Conservation (phyloP, 148 eudicot species). For the Selenicereus undatus region DNA sequence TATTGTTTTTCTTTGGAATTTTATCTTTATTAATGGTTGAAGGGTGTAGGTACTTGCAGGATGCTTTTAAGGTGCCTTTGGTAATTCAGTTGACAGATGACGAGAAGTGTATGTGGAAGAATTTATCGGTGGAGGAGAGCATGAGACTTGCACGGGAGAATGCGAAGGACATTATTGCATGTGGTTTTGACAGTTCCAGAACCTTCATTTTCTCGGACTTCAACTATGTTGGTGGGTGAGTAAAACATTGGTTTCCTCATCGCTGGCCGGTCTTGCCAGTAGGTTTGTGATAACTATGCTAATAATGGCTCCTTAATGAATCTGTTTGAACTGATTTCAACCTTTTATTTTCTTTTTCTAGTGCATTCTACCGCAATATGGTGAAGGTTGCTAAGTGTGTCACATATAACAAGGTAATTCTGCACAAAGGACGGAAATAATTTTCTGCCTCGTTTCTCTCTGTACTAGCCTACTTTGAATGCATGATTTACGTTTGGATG, state of each 20-base stretch:
- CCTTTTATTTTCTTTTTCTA: slow-evolving; percentile 28
- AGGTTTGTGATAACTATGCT: background rate
- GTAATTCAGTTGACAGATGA: slow-evolving; percentile 96
- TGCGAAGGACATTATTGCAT: slow-evolving; percentile 97
- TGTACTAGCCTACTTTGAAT: slow-evolving; percentile 3
- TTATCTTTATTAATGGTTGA: slow-evolving; percentile 23
- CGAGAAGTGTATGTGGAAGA: slow-evolving; percentile 98
- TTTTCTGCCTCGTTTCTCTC: background rate
- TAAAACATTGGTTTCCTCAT: slow-evolving; percentile 9
- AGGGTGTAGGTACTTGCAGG: slow-evolving; percentile 86
- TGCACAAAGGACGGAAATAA: background rate
- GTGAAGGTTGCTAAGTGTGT: slow-evolving; percentile 83
- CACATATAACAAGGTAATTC: slow-evolving; percentile 74
- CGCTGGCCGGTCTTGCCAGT: background rate
- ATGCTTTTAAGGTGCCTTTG: slow-evolving; percentile 93
- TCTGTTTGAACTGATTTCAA: background rate
- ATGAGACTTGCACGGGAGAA: slow-evolving; percentile 96
- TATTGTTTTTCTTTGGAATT: background rate
- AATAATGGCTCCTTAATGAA: background rate
- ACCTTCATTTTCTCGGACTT: slow-evolving; percentile 91
- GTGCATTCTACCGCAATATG: slow-evolving; percentile 81
- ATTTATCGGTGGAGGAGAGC: slow-evolving; percentile 83
- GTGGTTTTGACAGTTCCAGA: slow-evolving; percentile 87
- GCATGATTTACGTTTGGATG: slow-evolving; percentile 6
- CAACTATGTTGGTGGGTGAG: slow-evolving; percentile 89